These are phyloP conservation scores for Pichia insulana DNA, from an alignment of 805 yeast species.

Conservation along the genomic window DNA sequence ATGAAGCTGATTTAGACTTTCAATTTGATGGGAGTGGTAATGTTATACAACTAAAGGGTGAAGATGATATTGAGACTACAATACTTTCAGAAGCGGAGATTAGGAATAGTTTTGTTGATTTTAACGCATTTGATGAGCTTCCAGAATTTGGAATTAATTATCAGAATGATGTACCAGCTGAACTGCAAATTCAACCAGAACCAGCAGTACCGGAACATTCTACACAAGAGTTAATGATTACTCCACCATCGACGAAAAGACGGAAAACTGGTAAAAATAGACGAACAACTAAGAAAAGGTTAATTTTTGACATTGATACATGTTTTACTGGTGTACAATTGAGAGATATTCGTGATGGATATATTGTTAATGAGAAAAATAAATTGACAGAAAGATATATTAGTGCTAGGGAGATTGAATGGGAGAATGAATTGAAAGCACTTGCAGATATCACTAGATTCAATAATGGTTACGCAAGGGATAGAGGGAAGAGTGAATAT, in stretches of 20 bases:
- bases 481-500: not conserved
- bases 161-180: too few species aligned
- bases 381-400: too few species aligned
- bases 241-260: too few species aligned
- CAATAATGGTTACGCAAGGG: not conserved
- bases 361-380: not conserved
- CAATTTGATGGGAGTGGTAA: not conserved
- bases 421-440: not conserved
- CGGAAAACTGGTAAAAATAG: not conserved
- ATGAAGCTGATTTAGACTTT: not conserved
- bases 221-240: too few species aligned
- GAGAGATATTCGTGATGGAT: conserved; percentile 1
- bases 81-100: not conserved
- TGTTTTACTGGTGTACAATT: not conserved
- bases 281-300: not conserved
- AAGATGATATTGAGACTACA: not conserved
- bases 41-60: not conserved
- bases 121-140: too few species aligned
- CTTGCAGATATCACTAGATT: not conserved
- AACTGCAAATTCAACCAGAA: too few species aligned
- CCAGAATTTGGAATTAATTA: too few species aligned
- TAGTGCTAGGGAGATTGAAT: too few species aligned
- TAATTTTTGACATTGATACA: not conserved
- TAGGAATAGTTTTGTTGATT: not conserved
- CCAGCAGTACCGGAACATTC: too few species aligned